Base-by-base conservation (phyloP, 2,329 filamentous ascomycete species). In the Sporothrix euskadiensis region DNA sequence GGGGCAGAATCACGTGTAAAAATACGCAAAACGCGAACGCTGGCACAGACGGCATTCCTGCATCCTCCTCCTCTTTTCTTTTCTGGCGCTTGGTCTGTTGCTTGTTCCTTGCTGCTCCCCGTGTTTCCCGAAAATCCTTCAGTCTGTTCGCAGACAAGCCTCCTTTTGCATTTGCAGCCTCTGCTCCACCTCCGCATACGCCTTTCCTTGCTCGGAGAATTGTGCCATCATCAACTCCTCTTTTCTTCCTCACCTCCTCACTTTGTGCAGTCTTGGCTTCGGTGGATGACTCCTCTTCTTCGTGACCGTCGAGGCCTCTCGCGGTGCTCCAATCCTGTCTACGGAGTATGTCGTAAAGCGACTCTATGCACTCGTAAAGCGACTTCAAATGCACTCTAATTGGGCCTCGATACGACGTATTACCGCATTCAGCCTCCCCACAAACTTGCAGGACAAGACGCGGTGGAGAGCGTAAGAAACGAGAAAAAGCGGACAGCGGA, bases 1-100 rank as follows among this genome's bases (percentile, higher is more conserved):
- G 19, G 8, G 66, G 66, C 66, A 69, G 66, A 69, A 69, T 69
- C 66, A 69, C 47, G 66, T 69, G 66, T 69, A 69, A 35, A 3
- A 35, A 35, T 5, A 35, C 26, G 26, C 26, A 69, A 68, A 49
- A 39, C 26, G 30, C 66, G 47, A 69, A 52, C 44, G 7, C 26
- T 35, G 44, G 41, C 26, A 49, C 12, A 14, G 41, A 39, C 63
- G 41, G 41, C 63, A 49, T 22, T 63, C 59, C 39, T 63, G 59
- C 12, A 16, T 47, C 61, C 22, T 44, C 30, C 26, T 26, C 16
- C 4, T 49, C 14, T 52, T 52, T 5, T 16, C n/a, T 19, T 26
- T 54, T 35, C 35, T 35, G 35, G 4, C 3, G 35, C 35, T 49
- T 49, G 44, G 3, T 49, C 44, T 49, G 9, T 49, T 49, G 44